A percentile compares a stretch with the other conserved stretches of the same genome.
phyloP scores from a whole-genome alignment of 306 rosid species.

The Begonia loranthoides region DNA sequence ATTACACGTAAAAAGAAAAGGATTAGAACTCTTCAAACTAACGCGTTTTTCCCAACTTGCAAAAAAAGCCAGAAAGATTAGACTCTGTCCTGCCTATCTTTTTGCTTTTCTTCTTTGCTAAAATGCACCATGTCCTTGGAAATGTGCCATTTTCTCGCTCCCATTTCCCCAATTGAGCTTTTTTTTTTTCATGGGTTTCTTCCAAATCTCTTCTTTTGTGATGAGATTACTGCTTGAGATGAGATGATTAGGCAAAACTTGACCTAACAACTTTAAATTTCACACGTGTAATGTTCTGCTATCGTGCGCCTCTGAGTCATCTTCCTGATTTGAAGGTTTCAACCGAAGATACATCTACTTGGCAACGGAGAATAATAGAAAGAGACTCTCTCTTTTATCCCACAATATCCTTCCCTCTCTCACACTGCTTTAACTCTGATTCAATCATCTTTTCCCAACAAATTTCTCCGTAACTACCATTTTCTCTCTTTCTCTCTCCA shows the following conservation, averaged over 20 bases:
- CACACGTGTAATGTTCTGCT: conserved; percentile 15
- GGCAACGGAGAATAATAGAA: conserved; percentile 4
- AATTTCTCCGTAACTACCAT: neutral
- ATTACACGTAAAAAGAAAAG: neutral
- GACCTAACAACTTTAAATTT: neutral
- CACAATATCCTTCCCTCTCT: neutral
- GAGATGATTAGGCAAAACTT: neutral
- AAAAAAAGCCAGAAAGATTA: neutral
- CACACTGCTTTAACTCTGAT: neutral
- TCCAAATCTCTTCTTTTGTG: too few species aligned
- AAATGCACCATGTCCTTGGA: neutral
- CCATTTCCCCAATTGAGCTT: neutral
- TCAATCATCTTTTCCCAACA: conserved; percentile 3
- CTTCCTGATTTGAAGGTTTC: conserved; percentile 46
- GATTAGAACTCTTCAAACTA: neutral
- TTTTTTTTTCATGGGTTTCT: conserved; percentile 1
- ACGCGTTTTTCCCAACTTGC: conserved; percentile 1
- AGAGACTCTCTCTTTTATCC: neutral
- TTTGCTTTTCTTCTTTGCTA: neutral
- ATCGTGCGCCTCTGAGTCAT: conserved; percentile 15
- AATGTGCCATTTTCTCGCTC: neutral
- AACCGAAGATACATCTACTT: conserved; percentile 21
- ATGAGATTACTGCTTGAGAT: neutral
- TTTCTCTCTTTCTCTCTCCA: neutral
- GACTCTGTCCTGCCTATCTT: neutral